These are phyloP conservation scores for Linderniella brevidens DNA, from an alignment of 257 asterid species.

Conservation along the genomic window DNA sequence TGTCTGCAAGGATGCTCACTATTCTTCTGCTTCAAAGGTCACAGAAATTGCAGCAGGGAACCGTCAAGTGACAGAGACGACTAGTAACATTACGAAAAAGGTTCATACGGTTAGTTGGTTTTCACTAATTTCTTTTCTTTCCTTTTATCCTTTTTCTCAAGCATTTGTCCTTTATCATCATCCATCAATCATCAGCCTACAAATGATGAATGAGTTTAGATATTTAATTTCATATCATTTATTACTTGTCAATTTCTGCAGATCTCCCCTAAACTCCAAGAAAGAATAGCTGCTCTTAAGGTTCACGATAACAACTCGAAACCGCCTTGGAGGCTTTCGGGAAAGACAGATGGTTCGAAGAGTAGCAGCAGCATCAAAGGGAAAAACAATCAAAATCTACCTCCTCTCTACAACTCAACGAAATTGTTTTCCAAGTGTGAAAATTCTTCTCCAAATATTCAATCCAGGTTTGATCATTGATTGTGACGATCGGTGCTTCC, in stretches of 20 bases:
- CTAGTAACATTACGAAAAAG: slow-evolving; percentile 26
- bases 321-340: slow-evolving; percentile 50
- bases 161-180: background rate
- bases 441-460: slow-evolving; percentile 55
- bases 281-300: slow-evolving; percentile 14
- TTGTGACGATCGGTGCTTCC: background rate
- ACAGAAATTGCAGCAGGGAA: slow-evolving; percentile 17
- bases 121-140: too few species aligned
- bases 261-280: too few species aligned
- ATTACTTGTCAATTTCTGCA: too few species aligned
- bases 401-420: slow-evolving; percentile 11
- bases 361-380: too few species aligned
- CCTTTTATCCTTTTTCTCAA: too few species aligned
- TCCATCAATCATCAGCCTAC: too few species aligned
- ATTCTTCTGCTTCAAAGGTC: slow-evolving; percentile 13
- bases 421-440: slow-evolving; percentile 24
- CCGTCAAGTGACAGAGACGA: slow-evolving; percentile 15
- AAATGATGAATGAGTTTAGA: too few species aligned
- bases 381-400: slow-evolving; percentile 13
- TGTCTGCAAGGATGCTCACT: background rate
- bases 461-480: slow-evolving; percentile 12
- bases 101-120: too few species aligned
- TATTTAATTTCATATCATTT: too few species aligned
- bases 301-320: slow-evolving; percentile 21
- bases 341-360: slow-evolving; percentile 21